Conservation (phyloP, 1,139 yeast species). For the Ogataea hybrid region DNA sequence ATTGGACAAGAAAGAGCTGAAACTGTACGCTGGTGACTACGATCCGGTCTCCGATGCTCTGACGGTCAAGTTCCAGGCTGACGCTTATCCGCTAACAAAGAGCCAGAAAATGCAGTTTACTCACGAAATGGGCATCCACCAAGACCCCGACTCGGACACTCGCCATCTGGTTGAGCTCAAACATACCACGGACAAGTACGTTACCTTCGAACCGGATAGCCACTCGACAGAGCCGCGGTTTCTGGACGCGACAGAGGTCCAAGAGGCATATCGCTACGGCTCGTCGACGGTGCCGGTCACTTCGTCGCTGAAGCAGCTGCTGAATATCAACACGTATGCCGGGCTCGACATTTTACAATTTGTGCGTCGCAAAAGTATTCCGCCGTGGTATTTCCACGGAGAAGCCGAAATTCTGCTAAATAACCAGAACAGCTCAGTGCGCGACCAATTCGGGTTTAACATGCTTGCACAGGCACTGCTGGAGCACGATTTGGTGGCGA, state of each 20-base stretch:
- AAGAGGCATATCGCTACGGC: constrained; percentile 67
- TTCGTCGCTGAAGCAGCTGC: constrained; percentile 41
- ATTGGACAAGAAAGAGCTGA: constrained; percentile 4
- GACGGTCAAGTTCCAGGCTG: constrained; percentile 44
- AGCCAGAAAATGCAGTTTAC: constrained; percentile 40
- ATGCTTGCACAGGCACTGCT: constrained; percentile 56
- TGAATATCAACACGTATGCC: constrained; percentile 43
- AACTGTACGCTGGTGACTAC: constrained; percentile 16
- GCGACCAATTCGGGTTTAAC: constrained; percentile 46
- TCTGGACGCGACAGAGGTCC: constrained; percentile 27
- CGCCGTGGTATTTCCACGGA: constrained; percentile 57
- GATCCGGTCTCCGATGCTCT: constrained; percentile 26
- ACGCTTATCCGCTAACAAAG: constrained; percentile 65
- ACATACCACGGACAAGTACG: constrained; percentile 20
- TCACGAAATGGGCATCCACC: constrained; percentile 29
- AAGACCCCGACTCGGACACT: constrained; percentile 22
- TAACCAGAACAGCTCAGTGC: constrained; percentile 17
- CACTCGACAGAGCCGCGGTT: constrained; percentile 30
- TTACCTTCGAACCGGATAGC: constrained; percentile 19
- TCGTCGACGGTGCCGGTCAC: constrained; percentile 51
- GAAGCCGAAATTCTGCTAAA: constrained; percentile 55
- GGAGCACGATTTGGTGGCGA: constrained; percentile 47
- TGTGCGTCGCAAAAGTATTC: constrained; percentile 42
- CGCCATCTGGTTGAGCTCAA: constrained; percentile 26
- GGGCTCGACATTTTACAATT: constrained; percentile 70